Conservation (phyloP, 805 yeast species). For the Myxozyma neglecta region DNA sequence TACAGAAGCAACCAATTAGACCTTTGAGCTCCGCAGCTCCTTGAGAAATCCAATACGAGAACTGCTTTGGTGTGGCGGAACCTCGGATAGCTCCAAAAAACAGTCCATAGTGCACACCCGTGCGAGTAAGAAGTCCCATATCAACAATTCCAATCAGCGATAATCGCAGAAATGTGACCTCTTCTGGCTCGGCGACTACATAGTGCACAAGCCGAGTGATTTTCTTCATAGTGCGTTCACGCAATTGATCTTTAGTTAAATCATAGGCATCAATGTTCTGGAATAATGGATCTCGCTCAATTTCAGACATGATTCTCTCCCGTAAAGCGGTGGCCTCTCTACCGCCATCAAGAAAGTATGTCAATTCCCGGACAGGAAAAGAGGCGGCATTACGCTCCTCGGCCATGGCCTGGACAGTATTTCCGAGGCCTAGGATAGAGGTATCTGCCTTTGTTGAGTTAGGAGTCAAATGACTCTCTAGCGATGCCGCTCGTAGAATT, state of each 20-base stretch:
- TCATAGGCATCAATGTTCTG: slow-evolving; percentile 50
- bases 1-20: slow-evolving; percentile 78
- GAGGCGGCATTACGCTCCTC: slow-evolving; percentile 44
- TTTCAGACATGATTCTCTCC: slow-evolving; percentile 45
- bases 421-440: slow-evolving; percentile 26
- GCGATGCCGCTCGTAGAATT: not conserved
- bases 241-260: slow-evolving; percentile 46
- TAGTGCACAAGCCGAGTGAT: slow-evolving; percentile 36
- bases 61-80: slow-evolving; percentile 82
- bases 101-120: slow-evolving; percentile 85
- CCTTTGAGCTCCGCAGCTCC: slow-evolving; percentile 43
- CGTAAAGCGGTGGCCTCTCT: slow-evolving; percentile 43
- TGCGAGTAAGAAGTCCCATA: slow-evolving; percentile 76
- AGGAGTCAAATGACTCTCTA: slow-evolving; percentile 2
- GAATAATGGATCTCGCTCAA: slow-evolving; percentile 59
- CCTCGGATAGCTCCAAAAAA: slow-evolving; percentile 81
- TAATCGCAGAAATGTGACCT: slow-evolving; percentile 34
- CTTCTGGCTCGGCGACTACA: slow-evolving; percentile 36
- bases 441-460: slow-evolving; percentile 10
- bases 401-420: slow-evolving; percentile 36
- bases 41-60: slow-evolving; percentile 71
- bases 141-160: slow-evolving; percentile 48
- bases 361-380: slow-evolving; percentile 44
- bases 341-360: slow-evolving; percentile 49
- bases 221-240: slow-evolving; percentile 42